Evolutionary conservation across 805 yeast species (phyloP).

Genomic region (Dipodascus geniculatus): DNA sequence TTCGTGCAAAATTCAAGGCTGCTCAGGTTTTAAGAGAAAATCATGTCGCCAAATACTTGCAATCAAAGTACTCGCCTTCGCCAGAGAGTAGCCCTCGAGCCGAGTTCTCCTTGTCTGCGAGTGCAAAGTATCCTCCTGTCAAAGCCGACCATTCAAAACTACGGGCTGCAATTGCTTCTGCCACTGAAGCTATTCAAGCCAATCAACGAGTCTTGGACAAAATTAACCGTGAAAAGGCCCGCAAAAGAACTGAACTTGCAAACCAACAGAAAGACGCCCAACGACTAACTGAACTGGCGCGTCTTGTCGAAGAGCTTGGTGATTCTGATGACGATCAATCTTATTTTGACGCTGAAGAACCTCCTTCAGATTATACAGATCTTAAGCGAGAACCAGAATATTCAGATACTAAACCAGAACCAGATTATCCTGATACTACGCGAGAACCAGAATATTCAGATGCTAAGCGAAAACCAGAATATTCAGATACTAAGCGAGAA

Average conservation of each 20-base stretch:
- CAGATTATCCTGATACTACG: too few relatives aligned
- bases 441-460: too few relatives aligned
- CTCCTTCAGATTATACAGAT: not conserved
- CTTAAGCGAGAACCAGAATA: too few relatives aligned
- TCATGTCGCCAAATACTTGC: not conserved
- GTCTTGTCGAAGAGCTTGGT: not conserved
- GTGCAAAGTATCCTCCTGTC: not conserved
- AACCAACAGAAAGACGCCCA: not conserved
- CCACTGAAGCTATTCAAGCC: not conserved
- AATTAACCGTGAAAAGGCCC: not conserved
- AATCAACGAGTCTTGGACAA: not conserved
- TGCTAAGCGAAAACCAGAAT: too few relatives aligned
- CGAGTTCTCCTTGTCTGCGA: not conserved
- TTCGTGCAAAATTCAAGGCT: not conserved
- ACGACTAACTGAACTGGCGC: not conserved
- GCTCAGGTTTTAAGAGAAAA: not conserved
- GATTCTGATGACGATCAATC: not conserved
- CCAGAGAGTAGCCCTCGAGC: not conserved
- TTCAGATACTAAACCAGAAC: too few relatives aligned
- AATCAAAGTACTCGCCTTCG: not conserved
- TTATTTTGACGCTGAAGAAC: not conserved
- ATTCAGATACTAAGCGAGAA: too few relatives aligned
- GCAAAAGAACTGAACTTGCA: not conserved
- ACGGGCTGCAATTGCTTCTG: not conserved
- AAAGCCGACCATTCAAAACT: not conserved